Conservation (phyloP, 371 early-diverging fungal species). For the Mortierella sp. region DNA sequence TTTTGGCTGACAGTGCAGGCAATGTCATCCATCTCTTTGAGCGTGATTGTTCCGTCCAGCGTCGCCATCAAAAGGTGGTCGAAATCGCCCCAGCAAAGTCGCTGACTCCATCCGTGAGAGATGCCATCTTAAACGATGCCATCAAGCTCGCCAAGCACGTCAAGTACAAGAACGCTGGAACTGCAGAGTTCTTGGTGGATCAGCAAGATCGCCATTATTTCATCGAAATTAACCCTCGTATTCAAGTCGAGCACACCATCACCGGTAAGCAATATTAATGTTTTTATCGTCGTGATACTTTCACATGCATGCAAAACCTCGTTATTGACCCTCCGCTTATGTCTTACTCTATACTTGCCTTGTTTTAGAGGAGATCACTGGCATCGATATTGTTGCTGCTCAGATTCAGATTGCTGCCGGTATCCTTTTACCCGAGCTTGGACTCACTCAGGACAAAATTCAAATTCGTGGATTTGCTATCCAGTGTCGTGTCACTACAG, state of each 20-base stretch:
- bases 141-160: conserved; percentile 91
- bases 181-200: conserved; percentile 98
- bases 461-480: conserved; percentile 89
- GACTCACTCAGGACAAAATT: conserved; percentile 87
- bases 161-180: conserved; percentile 96
- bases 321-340: background rate
- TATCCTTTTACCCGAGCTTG: conserved; percentile 81
- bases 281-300: background rate
- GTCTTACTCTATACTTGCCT: conserved; percentile 19
- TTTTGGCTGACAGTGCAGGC: conserved; percentile 91
- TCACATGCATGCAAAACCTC: background rate
- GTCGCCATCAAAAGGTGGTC: conserved; percentile 98
- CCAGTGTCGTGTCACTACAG: conserved; percentile 96
- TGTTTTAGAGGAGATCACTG: conserved; percentile 89
- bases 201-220: conserved; percentile 91
- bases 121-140: conserved; percentile 89
- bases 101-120: conserved; percentile 67
- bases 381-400: conserved; percentile 92
- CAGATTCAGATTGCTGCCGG: conserved; percentile 96
- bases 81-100: conserved; percentile 90
- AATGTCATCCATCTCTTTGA: conserved; percentile 92
- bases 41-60: conserved; percentile 98
- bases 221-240: conserved; percentile 96
- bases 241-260: conserved; percentile 94
- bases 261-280: conserved; percentile 59